Evolutionary conservation across 106 monocot species (phyloP).

Genomic region (Vanilla planifolia): DNA sequence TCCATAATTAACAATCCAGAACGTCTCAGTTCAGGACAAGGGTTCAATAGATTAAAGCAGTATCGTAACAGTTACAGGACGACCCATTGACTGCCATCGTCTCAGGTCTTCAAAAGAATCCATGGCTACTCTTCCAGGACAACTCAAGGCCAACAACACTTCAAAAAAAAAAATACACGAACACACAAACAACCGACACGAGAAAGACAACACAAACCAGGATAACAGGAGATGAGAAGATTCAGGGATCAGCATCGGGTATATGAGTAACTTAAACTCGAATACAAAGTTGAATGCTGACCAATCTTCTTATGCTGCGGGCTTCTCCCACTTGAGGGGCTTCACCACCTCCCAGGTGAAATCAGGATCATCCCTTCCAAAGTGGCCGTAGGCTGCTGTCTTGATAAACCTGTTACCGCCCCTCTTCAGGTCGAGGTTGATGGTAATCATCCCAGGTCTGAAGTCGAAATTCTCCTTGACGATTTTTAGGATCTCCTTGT

Average conservation of each 20-base stretch:
- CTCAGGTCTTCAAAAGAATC: neutral
- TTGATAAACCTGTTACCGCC: constrained; percentile 50
- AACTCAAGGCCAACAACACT: neutral
- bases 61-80: no score
- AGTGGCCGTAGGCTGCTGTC: constrained; percentile 59
- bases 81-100: no score
- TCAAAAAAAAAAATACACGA: neutral
- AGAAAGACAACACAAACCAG: neutral
- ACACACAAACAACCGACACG: neutral
- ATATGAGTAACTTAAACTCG: no score
- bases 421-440: constrained; percentile 53
- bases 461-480: constrained; percentile 56
- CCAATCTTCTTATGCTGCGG: neutral
- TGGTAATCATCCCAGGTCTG: constrained; percentile 58
- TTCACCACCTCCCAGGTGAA: constrained; percentile 23
- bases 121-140: neutral
- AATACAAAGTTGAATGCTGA: no score
- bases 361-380: constrained; percentile 43
- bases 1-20: no score
- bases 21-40: no score
- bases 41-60: no score
- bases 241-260: neutral
- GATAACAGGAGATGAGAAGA: neutral
- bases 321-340: constrained; percentile 13
- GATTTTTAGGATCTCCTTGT: constrained; percentile 45